A percentile compares a stretch with the other conserved stretches of the same genome.
These are phyloP conservation scores for Pleurotus djamor DNA, from an alignment of 768 basidiomycete species.

Conservation along the genomic window DNA sequence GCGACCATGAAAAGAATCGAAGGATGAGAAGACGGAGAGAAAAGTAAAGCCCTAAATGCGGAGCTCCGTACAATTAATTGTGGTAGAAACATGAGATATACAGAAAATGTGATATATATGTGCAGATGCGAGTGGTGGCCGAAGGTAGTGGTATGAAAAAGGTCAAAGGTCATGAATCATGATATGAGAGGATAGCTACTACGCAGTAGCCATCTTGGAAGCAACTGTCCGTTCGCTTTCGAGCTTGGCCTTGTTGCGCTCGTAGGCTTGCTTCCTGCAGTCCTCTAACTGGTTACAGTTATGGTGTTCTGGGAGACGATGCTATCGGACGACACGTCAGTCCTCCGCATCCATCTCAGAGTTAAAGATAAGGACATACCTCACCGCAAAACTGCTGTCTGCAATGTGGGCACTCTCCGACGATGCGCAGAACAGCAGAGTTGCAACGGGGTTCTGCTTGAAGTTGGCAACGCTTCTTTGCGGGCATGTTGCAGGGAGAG, in stretches of 20 bases:
- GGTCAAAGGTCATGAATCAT: slow-evolving; percentile 5
- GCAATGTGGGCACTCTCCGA: slow-evolving; percentile 85
- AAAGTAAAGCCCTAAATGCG: not conserved
- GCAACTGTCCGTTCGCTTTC: slow-evolving; percentile 88
- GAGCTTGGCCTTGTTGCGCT: slow-evolving; percentile 83
- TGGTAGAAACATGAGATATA: not conserved
- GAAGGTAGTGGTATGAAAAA: slow-evolving; percentile 1
- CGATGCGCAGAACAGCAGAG: slow-evolving; percentile 78
- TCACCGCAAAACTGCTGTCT: slow-evolving; percentile 72
- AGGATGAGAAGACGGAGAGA: not conserved
- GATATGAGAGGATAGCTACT: slow-evolving; percentile 14
- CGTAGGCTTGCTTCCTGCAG: slow-evolving; percentile 86
- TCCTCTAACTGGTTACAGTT: slow-evolving; percentile 79
- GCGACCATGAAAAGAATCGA: too few relatives aligned
- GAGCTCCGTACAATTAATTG: not conserved
- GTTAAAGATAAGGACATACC: slow-evolving; percentile 40
- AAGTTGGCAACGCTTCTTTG: slow-evolving; percentile 88
- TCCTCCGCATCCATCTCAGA: slow-evolving; percentile 13
- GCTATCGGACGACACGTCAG: slow-evolving; percentile 38
- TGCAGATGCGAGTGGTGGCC: slow-evolving; percentile 8
- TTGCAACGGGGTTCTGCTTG: slow-evolving; percentile 60
- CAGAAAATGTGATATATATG: slow-evolving; percentile 8
- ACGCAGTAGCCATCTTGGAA: slow-evolving; percentile 84
- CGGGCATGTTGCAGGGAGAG: slow-evolving; percentile 48
- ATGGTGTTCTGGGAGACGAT: slow-evolving; percentile 89